Evolutionary conservation across 2,329 filamentous ascomycete genomes (phyloP).

Genomic region (Fonsecaea pugnacius): DNA sequence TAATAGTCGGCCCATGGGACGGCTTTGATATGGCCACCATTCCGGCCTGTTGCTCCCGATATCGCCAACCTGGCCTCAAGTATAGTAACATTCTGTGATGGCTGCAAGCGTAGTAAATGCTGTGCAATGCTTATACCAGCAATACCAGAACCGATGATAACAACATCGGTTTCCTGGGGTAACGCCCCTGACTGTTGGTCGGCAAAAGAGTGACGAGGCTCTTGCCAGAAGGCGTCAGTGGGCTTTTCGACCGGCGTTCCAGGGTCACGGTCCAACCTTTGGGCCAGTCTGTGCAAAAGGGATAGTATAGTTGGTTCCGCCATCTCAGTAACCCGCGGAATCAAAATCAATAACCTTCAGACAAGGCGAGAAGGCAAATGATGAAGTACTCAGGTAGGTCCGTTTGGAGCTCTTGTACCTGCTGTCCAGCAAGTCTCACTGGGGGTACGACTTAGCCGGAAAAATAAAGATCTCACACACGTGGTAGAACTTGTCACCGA

Average conservation of each 20-base stretch:
- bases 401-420: neutral
- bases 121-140: conserved; percentile 43
- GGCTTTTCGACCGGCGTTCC: conserved; percentile 45
- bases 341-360: neutral
- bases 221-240: conserved; percentile 45
- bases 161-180: conserved; percentile 39
- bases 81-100: conserved; percentile 40
- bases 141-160: conserved; percentile 46
- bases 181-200: conserved; percentile 33
- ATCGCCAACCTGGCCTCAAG: conserved; percentile 45
- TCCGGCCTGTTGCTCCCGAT: conserved; percentile 46
- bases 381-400: neutral
- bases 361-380: neutral
- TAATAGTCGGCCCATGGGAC: conserved; percentile 31
- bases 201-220: conserved; percentile 38
- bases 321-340: conserved; percentile 8
- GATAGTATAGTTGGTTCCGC: conserved; percentile 2
- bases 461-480: neutral
- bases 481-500: neutral
- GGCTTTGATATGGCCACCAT: conserved; percentile 44
- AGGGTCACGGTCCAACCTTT: conserved; percentile 39
- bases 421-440: neutral
- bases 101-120: conserved; percentile 40
- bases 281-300: conserved; percentile 22
- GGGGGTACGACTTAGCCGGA: neutral